Evolutionary conservation across 345 rosid genomes (phyloP), one percentile per base, ranked within the genome.

Genomic region (Euclidium syriacum): DNA sequence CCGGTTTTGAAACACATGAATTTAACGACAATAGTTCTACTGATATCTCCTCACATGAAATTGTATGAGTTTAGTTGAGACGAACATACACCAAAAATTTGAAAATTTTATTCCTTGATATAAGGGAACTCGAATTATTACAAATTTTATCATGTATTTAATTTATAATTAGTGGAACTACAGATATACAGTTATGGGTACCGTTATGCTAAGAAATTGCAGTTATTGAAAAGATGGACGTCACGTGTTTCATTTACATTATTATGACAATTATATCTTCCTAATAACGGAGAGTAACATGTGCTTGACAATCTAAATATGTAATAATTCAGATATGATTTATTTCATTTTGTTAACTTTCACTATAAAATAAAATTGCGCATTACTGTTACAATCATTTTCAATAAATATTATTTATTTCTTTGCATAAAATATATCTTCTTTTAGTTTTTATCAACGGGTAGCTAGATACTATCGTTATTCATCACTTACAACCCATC

Each of bases 231-330:
- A 50, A 35, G 4, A 11, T 22, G 33, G 40, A 36, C 73, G 40
- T 46, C 73, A 54, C 68, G 68, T 61, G 68, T 70, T 62, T 62
- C 40, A 34, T 46, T 54, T 62, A 35, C 34, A 70, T 29, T 54
- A 54, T 70, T 54, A 54, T 42, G 36, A 54, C 39, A 61, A 52
- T 52, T 20, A 62, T 62, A 7, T 42, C 64, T 62, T 62, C 51
- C 63, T 70, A 62, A 70, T 70, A 38, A 61, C 26, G 62, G 56
- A 70, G 74, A 24, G 50, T 70, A 70, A 62, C 74, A 62, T 70
- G 74, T 54, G 68, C 29, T 46, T 70, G 51, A 53, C 64, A 70
- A 70, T 70, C 69, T 70, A 70, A 20, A 27, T 46, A 27, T 46
- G 43, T 57, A 70, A 46, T 70, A 16, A 62, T 62, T 23, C 49